A percentile compares a stretch with the other conserved stretches of the same genome.
These are phyloP conservation scores for Ganoderma sinense DNA, from an alignment of 1,284 basidiomycete genomes.

Conservation along the genomic window DNA sequence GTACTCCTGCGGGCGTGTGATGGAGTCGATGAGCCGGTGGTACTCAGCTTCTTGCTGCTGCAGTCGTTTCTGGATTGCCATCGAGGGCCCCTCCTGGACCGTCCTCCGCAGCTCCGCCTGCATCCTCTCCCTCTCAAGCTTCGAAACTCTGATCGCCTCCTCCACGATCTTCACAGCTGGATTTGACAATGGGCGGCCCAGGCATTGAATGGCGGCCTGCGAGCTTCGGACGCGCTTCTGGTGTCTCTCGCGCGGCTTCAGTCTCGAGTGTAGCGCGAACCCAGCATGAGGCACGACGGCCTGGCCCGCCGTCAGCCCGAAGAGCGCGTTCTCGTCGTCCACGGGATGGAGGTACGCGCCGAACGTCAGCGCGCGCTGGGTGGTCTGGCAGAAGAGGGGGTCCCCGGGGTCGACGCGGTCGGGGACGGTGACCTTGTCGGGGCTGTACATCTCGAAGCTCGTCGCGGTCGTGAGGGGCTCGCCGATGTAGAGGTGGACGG, in stretches of 20 bases:
- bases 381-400: conserved; percentile 27
- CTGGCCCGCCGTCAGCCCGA: conserved; percentile 29
- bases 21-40: conserved; percentile 17
- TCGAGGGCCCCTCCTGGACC: not conserved
- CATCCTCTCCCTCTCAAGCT: conserved; percentile 21
- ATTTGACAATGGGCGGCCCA: conserved; percentile 24
- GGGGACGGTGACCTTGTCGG: conserved; percentile 26
- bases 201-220: conserved; percentile 24
- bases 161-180: conserved; percentile 26
- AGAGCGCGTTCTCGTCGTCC: conserved; percentile 20
- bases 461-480: conserved; percentile 31
- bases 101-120: conserved; percentile 15
- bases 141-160: conserved; percentile 15
- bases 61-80: conserved; percentile 14
- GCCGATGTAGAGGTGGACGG: conserved; percentile 32
- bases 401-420: conserved; percentile 24
- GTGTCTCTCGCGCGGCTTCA: conserved; percentile 22
- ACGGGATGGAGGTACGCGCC: conserved; percentile 24
- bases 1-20: conserved; percentile 22
- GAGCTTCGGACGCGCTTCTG: conserved; percentile 25
- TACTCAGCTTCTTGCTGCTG: conserved; percentile 24
- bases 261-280: conserved; percentile 26
- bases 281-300: conserved; percentile 24
- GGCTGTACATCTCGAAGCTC: conserved; percentile 30
- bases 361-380: conserved; percentile 27